Evolutionary conservation across 2,329 filamentous ascomycete species (phyloP), one percentile per base, ranked within the genome.

Genomic region (Coniochaeta sp.): DNA sequence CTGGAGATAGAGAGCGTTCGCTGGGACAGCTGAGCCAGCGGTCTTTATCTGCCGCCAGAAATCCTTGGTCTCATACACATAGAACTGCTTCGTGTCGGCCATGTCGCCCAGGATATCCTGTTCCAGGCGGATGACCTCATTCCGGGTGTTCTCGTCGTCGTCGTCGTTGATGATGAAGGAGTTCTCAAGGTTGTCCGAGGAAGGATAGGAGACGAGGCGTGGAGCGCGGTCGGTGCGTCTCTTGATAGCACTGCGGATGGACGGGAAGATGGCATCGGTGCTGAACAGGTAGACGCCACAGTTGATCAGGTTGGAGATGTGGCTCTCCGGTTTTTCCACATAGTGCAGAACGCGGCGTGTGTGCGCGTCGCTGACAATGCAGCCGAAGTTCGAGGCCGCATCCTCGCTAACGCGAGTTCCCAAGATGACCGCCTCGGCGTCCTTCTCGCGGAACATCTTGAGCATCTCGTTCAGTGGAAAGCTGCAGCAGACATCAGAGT

Each of bases 41-140:
- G 95, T 97, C 85, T 99, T 99, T 84, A 99, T 98, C 81, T 99
- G 95, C 68, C 95, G 91, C 95, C 95, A 99, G 77, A 99, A 99
- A 75, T 98, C 95, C 79, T 96, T 96, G 66, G 93, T 98, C 80
- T 99, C 95, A 74, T 96, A 90, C 34, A 98, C 95, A 77, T 92
- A 98, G 81, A 99, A 99, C 75, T 95, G 91, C 78, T 96, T 95
- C 84, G 86, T 96, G 77, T 98, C 95, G 63, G 95, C 93, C 70
- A 98, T 87, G 71, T 98, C 93, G 58, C 92, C 89, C 62, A 99
- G 84, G 58, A 98, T 96, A 73, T 99, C 95, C 78, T 98, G 95
- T 79, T 99, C 95, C 60, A 99, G 84, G 58, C 95, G 90, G 67
- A 99, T 89, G 57, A 96, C 91, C 69, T 96, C 88, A 71, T 86